Conservation (phyloP, 371 early-diverging fungal species). For the Umbelopsis sp. region DNA sequence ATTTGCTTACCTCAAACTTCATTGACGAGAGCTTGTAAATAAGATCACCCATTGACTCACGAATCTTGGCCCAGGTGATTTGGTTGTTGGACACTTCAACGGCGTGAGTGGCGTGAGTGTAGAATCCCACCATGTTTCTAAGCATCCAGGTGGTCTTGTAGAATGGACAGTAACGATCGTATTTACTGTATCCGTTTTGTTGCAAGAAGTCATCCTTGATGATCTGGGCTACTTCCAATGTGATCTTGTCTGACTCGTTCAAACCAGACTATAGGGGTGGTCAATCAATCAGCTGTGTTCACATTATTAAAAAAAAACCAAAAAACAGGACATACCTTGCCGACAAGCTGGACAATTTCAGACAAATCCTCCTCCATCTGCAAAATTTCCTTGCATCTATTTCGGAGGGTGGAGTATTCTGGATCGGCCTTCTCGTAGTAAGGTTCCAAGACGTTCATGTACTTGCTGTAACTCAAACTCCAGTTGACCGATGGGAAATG, state of each 20-base stretch:
- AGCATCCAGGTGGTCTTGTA: conserved; percentile 98
- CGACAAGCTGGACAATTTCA: conserved; percentile 99
- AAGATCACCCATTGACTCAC: conserved; percentile 92
- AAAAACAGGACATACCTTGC: conserved; percentile 65
- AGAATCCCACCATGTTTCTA: conserved; percentile 97
- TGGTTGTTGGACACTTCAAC: conserved; percentile 91
- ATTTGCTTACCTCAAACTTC: conserved; percentile 91
- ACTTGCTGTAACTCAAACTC: conserved; percentile 99
- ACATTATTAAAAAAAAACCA: background rate
- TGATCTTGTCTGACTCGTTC: conserved; percentile 99
- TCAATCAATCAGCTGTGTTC: background rate
- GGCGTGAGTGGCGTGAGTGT: conserved; percentile 91
- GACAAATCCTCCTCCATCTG: conserved; percentile 99
- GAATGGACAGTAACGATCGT: conserved; percentile 99
- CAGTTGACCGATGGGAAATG: conserved; percentile 99
- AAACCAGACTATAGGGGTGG: conserved; percentile 71
- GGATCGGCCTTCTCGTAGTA: conserved; percentile 96
- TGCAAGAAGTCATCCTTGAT: conserved; percentile 99
- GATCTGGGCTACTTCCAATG: conserved; percentile 96
- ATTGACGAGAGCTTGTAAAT: conserved; percentile 97
- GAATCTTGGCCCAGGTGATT: conserved; percentile 96
- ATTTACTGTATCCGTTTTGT: conserved; percentile 99
- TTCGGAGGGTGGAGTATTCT: conserved; percentile 91
- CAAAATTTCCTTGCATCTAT: conserved; percentile 97
- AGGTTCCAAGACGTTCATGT: conserved; percentile 95